Conservation (phyloP, 176 grass and related monocot genomes). For the Zizania latifolia region DNA sequence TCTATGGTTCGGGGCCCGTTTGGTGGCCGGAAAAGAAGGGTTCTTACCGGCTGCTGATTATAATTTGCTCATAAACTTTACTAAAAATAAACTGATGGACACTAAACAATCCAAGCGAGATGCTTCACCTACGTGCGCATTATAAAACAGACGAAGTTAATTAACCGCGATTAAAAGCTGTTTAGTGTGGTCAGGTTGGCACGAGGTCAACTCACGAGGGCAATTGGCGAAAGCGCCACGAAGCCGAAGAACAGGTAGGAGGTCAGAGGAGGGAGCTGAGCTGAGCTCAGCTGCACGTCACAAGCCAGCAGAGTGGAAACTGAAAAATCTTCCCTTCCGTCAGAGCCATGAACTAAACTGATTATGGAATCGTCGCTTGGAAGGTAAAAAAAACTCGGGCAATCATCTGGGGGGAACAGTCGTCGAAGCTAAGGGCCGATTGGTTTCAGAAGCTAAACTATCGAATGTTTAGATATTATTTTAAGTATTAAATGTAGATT, state of each 20-base stretch:
- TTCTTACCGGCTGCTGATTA: not conserved
- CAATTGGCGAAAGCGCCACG: slow-evolving; percentile 20
- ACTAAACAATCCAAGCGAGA: not conserved
- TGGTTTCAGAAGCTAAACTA: too few species aligned
- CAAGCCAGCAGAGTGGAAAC: slow-evolving; percentile 1
- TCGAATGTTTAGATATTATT: too few species aligned
- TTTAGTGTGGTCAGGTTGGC: slow-evolving; percentile 3
- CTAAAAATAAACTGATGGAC: not conserved
- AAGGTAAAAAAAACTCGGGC: slow-evolving; percentile 8
- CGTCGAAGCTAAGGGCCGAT: too few species aligned
- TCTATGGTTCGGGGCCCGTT: slow-evolving; percentile 1
- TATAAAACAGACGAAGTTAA: not conserved
- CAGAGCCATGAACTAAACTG: not conserved
- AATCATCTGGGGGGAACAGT: too few species aligned
- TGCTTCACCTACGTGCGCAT: slow-evolving; percentile 5
- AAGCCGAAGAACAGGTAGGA: not conserved
- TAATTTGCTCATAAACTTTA: not conserved
- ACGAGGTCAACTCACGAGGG: not conserved
- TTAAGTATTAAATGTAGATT: too few species aligned
- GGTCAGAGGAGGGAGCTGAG: not conserved
- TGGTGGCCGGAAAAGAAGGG: slow-evolving; percentile 11
- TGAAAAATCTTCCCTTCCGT: not conserved
- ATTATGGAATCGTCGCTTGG: slow-evolving; percentile 27
- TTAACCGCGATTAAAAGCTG: not conserved
- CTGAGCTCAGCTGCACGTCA: slow-evolving; percentile 33